Conservation (phyloP, 257 asterid species). For the Hygrophila difformis region DNA sequence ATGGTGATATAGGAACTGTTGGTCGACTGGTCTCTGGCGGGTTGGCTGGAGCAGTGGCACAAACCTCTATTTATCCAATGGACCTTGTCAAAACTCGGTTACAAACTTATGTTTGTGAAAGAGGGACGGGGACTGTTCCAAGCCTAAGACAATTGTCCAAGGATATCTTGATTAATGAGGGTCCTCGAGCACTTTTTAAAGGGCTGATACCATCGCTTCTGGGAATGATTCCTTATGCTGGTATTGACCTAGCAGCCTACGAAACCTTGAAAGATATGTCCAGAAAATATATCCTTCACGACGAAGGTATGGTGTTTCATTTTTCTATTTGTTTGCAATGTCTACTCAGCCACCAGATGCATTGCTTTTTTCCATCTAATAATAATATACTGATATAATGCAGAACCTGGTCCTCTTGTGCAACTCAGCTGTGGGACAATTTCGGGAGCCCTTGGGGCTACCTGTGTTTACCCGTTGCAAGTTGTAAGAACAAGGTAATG, state of each 20-base stretch:
- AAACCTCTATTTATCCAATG: conserved; percentile 92
- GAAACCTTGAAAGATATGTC: conserved; percentile 93
- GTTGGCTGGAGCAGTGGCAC: conserved; percentile 97
- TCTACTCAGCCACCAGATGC: conserved; percentile 6
- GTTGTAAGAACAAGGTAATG: conserved; percentile 90
- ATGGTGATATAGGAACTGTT: conserved; percentile 56
- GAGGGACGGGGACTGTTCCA: conserved; percentile 69
- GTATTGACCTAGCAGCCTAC: conserved; percentile 85
- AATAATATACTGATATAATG: conserved; percentile 18
- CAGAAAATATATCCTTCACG: conserved; percentile 59
- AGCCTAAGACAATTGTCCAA: conserved; percentile 55
- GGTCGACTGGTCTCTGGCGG: conserved; percentile 87
- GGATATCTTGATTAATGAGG: conserved; percentile 83
- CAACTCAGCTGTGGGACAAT: conserved; percentile 92
- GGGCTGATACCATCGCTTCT: conserved; percentile 91
- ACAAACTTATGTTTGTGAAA: conserved; percentile 64
- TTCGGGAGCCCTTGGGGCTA: conserved; percentile 94
- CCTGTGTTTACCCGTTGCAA: conserved; percentile 93
- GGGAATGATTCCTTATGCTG: conserved; percentile 92
- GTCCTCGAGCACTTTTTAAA: conserved; percentile 89
- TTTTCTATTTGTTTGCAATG: background rate
- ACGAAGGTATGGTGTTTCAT: conserved; percentile 49
- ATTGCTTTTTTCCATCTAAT: conserved; percentile 12
- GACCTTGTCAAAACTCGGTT: conserved; percentile 93
- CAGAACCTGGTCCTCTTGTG: conserved; percentile 94